These are phyloP conservation scores for Paraconiothyrium brasiliense DNA, from an alignment of 2,329 filamentous ascomycete species.

Conservation along the genomic window DNA sequence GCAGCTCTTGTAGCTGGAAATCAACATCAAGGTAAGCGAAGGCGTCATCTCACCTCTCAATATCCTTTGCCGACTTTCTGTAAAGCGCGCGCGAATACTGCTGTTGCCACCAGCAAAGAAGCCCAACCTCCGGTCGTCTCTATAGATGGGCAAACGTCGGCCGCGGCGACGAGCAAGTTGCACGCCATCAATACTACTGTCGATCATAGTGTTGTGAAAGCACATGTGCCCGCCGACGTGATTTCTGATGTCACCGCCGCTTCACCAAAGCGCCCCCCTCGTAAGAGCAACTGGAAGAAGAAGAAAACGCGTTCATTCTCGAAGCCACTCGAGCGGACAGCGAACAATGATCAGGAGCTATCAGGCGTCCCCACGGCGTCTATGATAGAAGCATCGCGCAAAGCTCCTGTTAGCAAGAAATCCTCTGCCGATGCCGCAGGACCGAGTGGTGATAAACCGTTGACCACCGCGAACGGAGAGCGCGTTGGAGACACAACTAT, in stretches of 20 bases:
- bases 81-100: background rate
- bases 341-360: background rate
- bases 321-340: background rate
- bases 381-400: background rate
- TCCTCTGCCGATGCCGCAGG: background rate
- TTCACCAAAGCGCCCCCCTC: background rate
- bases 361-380: background rate
- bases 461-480: background rate
- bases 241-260: background rate
- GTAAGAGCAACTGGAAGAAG: background rate
- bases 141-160: background rate
- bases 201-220: background rate
- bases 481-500: background rate
- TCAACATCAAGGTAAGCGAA: background rate
- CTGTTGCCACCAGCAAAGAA: background rate
- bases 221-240: background rate
- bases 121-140: background rate
- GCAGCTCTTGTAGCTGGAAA: conserved; percentile 1
- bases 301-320: background rate
- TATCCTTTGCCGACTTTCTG: background rate
- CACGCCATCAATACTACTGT: background rate
- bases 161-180: background rate
- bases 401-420: background rate
- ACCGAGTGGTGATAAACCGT: background rate
- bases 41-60: background rate